These are phyloP conservation scores for Kluyveromyces dobzhanskii DNA, from an alignment of 805 yeast species.

Conservation along the genomic window DNA sequence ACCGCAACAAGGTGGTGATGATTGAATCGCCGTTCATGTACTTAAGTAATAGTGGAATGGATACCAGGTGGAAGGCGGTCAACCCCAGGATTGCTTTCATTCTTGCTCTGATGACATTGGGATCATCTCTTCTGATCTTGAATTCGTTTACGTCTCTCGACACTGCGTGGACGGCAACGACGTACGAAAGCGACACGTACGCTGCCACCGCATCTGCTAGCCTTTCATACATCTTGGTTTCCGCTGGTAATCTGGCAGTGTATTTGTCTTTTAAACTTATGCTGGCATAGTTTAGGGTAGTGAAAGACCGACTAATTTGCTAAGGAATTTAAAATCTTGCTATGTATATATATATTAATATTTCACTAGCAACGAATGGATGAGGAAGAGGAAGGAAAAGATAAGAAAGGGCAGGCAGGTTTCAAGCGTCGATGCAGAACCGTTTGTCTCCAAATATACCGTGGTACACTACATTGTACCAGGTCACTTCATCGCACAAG, in stretches of 20 bases:
- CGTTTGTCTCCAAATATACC: conserved; percentile 41
- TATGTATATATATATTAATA: too few relatives aligned
- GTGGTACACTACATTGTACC: conserved; percentile 44
- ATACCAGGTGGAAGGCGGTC: conserved; percentile 12
- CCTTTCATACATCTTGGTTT: neutral
- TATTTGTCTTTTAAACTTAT: too few relatives aligned
- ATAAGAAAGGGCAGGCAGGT: neutral
- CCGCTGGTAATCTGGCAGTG: too few relatives aligned
- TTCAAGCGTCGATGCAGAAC: conserved; percentile 16
- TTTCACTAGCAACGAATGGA: too few relatives aligned
- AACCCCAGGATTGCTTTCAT: conserved; percentile 15
- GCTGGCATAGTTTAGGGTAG: too few relatives aligned
- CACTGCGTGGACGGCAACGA: conserved; percentile 18
- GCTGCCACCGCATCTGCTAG: conserved; percentile 7
- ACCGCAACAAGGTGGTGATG: conserved; percentile 9
- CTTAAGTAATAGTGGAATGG: conserved; percentile 14
- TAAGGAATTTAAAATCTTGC: too few relatives aligned
- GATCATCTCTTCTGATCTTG: conserved; percentile 25
- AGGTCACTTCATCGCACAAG: conserved; percentile 41
- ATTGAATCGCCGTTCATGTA: conserved; percentile 2
- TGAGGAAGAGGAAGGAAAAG: too few relatives aligned
- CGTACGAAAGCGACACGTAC: conserved; percentile 23
- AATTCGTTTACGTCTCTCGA: conserved; percentile 13
- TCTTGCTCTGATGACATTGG: conserved; percentile 18
- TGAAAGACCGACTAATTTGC: too few relatives aligned